Evolutionary conservation across 2,329 filamentous ascomycete species (phyloP), one percentile per base, ranked within the genome.

Genomic region (Didymella sp.): DNA sequence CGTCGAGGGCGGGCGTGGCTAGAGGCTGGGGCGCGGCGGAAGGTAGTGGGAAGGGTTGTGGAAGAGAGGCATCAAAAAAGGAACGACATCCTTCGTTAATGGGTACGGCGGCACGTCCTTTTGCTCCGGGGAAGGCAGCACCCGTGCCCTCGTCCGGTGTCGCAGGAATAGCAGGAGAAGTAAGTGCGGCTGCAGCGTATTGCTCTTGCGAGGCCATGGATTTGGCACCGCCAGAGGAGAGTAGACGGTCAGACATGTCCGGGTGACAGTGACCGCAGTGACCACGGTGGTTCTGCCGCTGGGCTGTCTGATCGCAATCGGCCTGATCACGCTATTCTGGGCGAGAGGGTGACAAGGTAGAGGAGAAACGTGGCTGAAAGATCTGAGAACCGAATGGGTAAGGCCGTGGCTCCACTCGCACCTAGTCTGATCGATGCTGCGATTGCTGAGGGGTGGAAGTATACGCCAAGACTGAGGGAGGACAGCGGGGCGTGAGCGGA

Each of bases 11-110:
- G 21, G 73, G 73, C n/a, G 69, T 69, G 21, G 66, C 57, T 17
- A 70, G 38, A 48, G 63, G 61, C 38, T 56, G 56, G 38, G 64
- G 58, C 49, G 63, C 47, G 37, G 62, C 58, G 58, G 67, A 59
- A 56, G 73, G 70, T 35, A 67, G 58, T 55, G 73, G 73, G 54
- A 71, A 66, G 37, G 69, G 68, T 50, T 69, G 64, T 35, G 66
- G 62, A 49, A 73, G 52, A 56, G 68, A 64, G 58, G 62, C 48
- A 59, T 75, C 67, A 58, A 69, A 65, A 65, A 70, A 65, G 52
- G 62, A 61, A 59, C 63, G 57, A 50, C 58, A 43, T 38, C 59
- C 55, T 42, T 63, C 53, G 60, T 61, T 45, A 38, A 54, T 62
- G 61, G 58, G 19, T 46, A 49, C 35, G 30, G 46, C 38, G 62